Evolutionary conservation across 176 grass and related monocot species (phyloP), one percentile per base, ranked within the genome.

Genomic region (Dendrocalamus sinicus): DNA sequence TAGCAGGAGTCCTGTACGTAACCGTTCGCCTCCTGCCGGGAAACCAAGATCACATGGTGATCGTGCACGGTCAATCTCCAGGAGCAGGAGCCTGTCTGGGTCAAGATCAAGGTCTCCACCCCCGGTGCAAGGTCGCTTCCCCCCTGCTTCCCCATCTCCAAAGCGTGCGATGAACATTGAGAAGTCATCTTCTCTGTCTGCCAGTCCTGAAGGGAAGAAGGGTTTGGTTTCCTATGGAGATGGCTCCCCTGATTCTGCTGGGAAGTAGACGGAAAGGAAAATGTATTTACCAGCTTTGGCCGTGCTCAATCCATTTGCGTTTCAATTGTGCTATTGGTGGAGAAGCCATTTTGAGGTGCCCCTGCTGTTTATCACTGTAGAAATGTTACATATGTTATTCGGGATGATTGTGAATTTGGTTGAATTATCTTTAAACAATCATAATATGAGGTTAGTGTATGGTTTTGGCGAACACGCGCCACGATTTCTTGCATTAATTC

Each of bases 201-300:
- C 28, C 64, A 94, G 91, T 78, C 91, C 92, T 80, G 96, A 87
- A 44, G 96, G 89, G 54, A 99, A 94, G 71, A 96, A 90, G 61
- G 93, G 96, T 37, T 88, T 99, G 67, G 96, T 99, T 68, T 99
- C 94, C 15, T 99, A 99, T 47, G 96, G 92, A 75, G 96, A 99
- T 88, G 93, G 68, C 23, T 92, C 93, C 35, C 96, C 96, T 0
- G 93, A 98, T 83, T 92, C 87, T 70, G 69, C 85, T 79, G 88
- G 81, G 23, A 88, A 90, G 77, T 93, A 88, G 75, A n/a, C 52
- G 39, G 13, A 6, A 20, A 23, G 0, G 57, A 45, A 53, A 78
- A 69, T 72, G 37, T 53, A 53, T 72, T 53, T 47, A 63, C 52
- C 41, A 73, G 80, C 80, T 22, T 19, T 81, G 39, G 40, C 62